Evolutionary conservation across 768 basidiomycete species (phyloP).

Genomic region (Tricholoma matsutake): DNA sequence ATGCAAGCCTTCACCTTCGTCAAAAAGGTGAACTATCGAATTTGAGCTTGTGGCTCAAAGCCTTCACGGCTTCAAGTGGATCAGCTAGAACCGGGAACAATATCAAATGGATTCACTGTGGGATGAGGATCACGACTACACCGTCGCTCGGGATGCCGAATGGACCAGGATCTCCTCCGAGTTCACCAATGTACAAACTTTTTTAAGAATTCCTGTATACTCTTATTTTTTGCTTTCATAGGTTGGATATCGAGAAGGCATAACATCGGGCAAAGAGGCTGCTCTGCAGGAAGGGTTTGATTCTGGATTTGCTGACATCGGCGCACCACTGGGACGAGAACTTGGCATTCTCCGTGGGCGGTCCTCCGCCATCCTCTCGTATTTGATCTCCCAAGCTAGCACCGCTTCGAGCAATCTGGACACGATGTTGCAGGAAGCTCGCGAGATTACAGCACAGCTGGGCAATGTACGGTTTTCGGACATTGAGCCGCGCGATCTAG

Average conservation of each 20-base stretch:
- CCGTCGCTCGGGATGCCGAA: slow-evolving; percentile 45
- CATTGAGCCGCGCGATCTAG: slow-evolving; percentile 69
- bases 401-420: slow-evolving; percentile 7
- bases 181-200: slow-evolving; percentile 63
- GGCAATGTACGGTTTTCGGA: slow-evolving; percentile 63
- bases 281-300: slow-evolving; percentile 92
- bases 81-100: background rate
- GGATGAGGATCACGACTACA: slow-evolving; percentile 44
- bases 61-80: background rate
- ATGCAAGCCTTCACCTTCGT: too few species aligned
- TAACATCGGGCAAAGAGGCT: slow-evolving; percentile 85
- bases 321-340: slow-evolving; percentile 72
- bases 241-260: slow-evolving; percentile 97
- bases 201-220: background rate
- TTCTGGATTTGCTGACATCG: slow-evolving; percentile 68
- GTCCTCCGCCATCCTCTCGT: slow-evolving; percentile 57
- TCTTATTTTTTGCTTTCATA: slow-evolving; percentile 26
- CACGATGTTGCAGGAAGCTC: slow-evolving; percentile 39
- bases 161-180: slow-evolving; percentile 67
- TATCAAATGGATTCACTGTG: slow-evolving; percentile 55
- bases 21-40: too few species aligned
- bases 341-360: slow-evolving; percentile 77
- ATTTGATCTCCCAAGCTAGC: slow-evolving; percentile 39
- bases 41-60: too few species aligned
- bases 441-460: slow-evolving; percentile 55